Evolutionary conservation across 2,329 filamentous ascomycete genomes (phyloP).

Genomic region (Aspergillus glaucus): DNA sequence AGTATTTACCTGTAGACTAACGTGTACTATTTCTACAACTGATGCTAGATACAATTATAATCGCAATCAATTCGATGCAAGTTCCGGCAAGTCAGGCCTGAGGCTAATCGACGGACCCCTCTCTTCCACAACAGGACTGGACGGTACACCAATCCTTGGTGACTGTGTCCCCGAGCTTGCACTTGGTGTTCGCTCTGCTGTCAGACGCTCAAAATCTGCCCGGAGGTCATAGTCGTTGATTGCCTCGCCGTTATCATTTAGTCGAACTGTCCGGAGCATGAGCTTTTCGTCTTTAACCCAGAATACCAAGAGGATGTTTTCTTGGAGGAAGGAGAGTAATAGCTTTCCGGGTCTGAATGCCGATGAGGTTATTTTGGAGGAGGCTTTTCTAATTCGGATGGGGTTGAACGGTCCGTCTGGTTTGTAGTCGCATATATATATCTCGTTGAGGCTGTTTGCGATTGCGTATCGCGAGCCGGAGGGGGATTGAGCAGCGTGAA

Average conservation of each 20-base stretch:
- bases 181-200: slow-evolving; percentile 8
- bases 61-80: slow-evolving; percentile 5
- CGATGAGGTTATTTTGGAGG: slow-evolving; percentile 23
- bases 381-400: slow-evolving; percentile 25
- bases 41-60: neutral
- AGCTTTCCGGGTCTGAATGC: slow-evolving; percentile 29
- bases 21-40: no score
- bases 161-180: slow-evolving; percentile 9
- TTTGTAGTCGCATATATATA: slow-evolving; percentile 30
- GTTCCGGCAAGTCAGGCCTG: slow-evolving; percentile 13
- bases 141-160: slow-evolving; percentile 10
- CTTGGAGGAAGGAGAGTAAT: slow-evolving; percentile 22
- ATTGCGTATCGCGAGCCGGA: slow-evolving; percentile 24
- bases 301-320: slow-evolving; percentile 13
- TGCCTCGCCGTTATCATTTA: slow-evolving; percentile 16
- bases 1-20: neutral
- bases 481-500: slow-evolving; percentile 30
- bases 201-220: slow-evolving; percentile 25
- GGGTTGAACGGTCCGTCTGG: slow-evolving; percentile 21
- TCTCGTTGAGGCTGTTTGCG: slow-evolving; percentile 30
- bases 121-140: slow-evolving; percentile 9
- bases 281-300: slow-evolving; percentile 17
- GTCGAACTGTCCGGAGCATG: slow-evolving; percentile 23
- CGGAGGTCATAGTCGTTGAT: slow-evolving; percentile 27
- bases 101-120: slow-evolving; percentile 6